Conservation (phyloP, 2,329 filamentous ascomycete species). For the Fusarium papillatum region DNA sequence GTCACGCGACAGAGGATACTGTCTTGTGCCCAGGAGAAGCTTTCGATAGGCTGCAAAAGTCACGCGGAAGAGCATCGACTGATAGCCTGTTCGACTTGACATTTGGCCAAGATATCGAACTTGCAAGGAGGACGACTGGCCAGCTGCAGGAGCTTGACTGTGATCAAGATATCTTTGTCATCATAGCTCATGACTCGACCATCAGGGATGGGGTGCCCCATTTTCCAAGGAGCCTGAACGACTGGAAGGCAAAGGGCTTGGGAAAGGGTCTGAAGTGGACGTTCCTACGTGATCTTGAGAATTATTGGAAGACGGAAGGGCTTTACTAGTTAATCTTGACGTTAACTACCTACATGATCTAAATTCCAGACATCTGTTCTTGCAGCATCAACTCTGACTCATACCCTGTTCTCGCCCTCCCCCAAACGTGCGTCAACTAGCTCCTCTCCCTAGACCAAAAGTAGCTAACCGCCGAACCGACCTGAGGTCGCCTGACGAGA, state of each 20-base stretch:
- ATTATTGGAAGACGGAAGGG: constrained; percentile 31
- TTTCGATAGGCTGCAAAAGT: constrained; percentile 28
- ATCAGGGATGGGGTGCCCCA: constrained; percentile 39
- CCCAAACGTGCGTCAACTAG: not conserved
- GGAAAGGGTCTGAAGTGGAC: constrained; percentile 34
- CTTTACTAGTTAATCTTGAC: constrained; percentile 7
- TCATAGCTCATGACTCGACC: constrained; percentile 37
- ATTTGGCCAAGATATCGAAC: constrained; percentile 31
- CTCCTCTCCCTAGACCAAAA: not conserved
- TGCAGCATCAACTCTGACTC: not conserved
- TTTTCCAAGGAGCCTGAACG: constrained; percentile 33
- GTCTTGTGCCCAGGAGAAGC: constrained; percentile 34
- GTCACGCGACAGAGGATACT: constrained; percentile 2
- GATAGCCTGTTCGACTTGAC: constrained; percentile 36
- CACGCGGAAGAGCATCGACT: constrained; percentile 29
- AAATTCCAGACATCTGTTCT: not conserved
- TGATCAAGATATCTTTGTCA: constrained; percentile 33
- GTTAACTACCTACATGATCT: not conserved
- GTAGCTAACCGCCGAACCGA: not conserved
- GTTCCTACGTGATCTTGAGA: constrained; percentile 36
- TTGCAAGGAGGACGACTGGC: constrained; percentile 23
- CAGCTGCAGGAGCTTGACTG: constrained; percentile 38
- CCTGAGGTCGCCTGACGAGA: not conserved
- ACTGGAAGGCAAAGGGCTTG: constrained; percentile 33
- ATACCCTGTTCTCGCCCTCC: not conserved